These are phyloP conservation scores for Onygena corvina DNA, from an alignment of 2,329 filamentous ascomycete species.

Conservation along the genomic window DNA sequence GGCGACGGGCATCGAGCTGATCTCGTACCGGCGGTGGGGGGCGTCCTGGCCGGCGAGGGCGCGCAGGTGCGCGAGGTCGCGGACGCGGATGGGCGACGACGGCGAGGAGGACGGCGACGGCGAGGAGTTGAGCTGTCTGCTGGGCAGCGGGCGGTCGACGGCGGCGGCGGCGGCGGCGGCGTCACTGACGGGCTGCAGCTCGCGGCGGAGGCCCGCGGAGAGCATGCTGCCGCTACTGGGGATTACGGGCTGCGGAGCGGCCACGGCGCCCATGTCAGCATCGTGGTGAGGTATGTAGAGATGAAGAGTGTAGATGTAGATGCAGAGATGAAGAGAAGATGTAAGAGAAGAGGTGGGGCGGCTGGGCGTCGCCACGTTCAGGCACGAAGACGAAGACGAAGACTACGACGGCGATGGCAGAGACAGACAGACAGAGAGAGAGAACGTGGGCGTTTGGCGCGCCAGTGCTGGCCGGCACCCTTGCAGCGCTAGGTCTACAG, in stretches of 20 bases:
- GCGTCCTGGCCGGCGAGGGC: conserved; percentile 68
- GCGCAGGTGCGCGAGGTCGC: conserved; percentile 82
- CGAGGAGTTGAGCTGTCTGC: neutral
- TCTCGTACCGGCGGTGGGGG: conserved; percentile 61
- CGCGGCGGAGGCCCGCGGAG: conserved; percentile 3
- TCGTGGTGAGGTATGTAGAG: neutral
- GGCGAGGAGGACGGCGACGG: conserved; percentile 15
- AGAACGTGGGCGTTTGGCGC: conserved; percentile 6
- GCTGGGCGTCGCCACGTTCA: neutral
- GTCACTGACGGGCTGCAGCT: neutral
- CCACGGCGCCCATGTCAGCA: conserved; percentile 48
- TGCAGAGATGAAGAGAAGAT: neutral
- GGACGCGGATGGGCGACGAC: conserved; percentile 50
- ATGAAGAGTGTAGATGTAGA: neutral
- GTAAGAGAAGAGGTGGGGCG: neutral
- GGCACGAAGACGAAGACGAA: neutral
- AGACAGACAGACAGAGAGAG: neutral
- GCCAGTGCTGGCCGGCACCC: neutral
- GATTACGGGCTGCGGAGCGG: conserved; percentile 48
- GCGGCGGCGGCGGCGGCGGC: neutral
- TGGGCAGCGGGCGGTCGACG: neutral
- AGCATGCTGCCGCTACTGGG: conserved; percentile 34
- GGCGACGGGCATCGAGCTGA: conserved; percentile 91
- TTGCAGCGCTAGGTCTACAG: too few relatives aligned
- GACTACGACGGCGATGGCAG: too few relatives aligned